Evolutionary conservation across 306 rosid genomes (phyloP).

Genomic region (Vigna unguiculata): DNA sequence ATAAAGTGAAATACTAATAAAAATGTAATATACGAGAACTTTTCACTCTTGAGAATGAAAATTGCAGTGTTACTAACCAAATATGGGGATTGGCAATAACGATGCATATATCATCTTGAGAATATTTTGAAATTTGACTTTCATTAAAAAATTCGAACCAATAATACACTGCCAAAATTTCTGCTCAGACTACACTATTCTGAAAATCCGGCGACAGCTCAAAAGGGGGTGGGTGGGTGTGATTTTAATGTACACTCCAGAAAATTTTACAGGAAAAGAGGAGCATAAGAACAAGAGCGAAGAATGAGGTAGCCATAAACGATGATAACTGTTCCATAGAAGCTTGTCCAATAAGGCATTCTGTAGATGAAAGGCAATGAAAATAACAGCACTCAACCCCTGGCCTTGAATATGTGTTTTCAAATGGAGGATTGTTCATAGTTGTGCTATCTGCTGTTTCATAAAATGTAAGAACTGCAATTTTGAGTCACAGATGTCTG

Average conservation of each 20-base stretch:
- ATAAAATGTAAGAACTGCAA: constrained; percentile 59
- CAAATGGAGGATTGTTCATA: constrained; percentile 49
- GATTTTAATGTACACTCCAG: constrained; percentile 38
- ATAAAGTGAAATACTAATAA: background rate
- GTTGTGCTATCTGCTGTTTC: constrained; percentile 74
- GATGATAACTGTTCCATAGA: constrained; percentile 15
- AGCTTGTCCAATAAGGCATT: constrained; percentile 22
- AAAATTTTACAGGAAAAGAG: constrained; percentile 44
- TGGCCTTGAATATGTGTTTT: constrained; percentile 11
- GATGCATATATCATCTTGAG: background rate
- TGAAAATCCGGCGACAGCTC: constrained; percentile 31
- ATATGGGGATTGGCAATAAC: background rate
- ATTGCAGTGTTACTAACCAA: background rate
- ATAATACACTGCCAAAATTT: constrained; percentile 41
- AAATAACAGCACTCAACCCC: constrained; percentile 29
- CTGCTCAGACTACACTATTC: constrained; percentile 36
- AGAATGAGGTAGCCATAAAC: constrained; percentile 17
- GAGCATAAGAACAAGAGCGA: constrained; percentile 37
- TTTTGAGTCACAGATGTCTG: constrained; percentile 72
- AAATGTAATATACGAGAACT: background rate
- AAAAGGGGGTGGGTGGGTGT: background rate
- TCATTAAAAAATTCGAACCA: constrained; percentile 35
- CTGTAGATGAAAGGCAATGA: background rate
- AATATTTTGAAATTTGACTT: background rate
- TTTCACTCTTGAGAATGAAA: background rate